A percentile compares a stretch with the other conserved stretches of the same genome.
Evolutionary conservation across 2,329 filamentous ascomycete species (phyloP).

Genomic region (Cercospora nicotianae): DNA sequence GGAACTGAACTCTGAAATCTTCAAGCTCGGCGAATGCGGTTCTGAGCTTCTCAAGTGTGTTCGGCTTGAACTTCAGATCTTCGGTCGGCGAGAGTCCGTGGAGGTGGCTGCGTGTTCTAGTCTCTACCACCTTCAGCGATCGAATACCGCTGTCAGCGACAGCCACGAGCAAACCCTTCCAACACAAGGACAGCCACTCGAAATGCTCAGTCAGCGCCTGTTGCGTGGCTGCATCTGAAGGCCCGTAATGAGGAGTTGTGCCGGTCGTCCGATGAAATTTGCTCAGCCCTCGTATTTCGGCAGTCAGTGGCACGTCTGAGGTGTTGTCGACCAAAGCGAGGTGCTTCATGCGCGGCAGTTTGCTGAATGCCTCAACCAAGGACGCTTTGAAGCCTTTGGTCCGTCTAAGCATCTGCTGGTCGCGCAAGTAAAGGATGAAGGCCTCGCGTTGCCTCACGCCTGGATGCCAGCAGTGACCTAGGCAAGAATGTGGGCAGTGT

Average conservation of each 20-base stretch:
- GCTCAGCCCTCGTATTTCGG: constrained; percentile 26
- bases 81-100: constrained; percentile 17
- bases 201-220: constrained; percentile 14
- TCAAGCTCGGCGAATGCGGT: constrained; percentile 22
- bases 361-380: constrained; percentile 30
- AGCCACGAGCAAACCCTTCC: constrained; percentile 22
- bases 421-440: constrained; percentile 28
- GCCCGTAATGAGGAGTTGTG: constrained; percentile 13
- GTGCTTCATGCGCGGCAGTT: constrained; percentile 22
- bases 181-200: constrained; percentile 26
- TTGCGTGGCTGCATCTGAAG: background rate
- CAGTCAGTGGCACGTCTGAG: constrained; percentile 8
- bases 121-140: constrained; percentile 22
- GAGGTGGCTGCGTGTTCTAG: constrained; percentile 10
- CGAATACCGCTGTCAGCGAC: constrained; percentile 24
- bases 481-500: constrained; percentile 21
- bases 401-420: constrained; percentile 30
- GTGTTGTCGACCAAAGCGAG: constrained; percentile 21
- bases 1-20: constrained; percentile 20
- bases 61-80: constrained; percentile 23
- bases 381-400: constrained; percentile 23
- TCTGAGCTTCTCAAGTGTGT: constrained; percentile 12
- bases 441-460: constrained; percentile 31
- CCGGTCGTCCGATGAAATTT: constrained; percentile 28
- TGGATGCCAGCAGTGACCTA: constrained; percentile 23